phyloP scores from a whole-genome alignment of 2,329 filamentous ascomycete genomes.

The Cryphonectria nitschkei region DNA sequence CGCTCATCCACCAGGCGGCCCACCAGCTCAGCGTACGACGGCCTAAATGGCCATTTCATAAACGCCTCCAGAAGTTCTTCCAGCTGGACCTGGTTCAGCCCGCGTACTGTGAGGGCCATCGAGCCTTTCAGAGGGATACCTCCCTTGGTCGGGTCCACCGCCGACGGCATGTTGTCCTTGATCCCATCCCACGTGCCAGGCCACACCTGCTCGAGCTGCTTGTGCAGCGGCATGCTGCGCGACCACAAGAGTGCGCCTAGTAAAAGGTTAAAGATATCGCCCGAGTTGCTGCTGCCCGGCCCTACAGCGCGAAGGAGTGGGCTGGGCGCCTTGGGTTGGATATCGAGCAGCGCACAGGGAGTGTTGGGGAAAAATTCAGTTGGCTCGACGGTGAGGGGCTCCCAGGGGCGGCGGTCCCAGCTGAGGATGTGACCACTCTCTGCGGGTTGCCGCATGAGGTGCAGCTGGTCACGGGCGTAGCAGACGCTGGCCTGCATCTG shows the following conservation, averaged over 20 bases:
- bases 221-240: conserved; percentile 32
- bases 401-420: conserved; percentile 73
- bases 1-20: conserved; percentile 41
- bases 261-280: conserved; percentile 59
- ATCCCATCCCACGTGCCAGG: conserved; percentile 63
- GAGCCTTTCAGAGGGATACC: conserved; percentile 47
- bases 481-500: conserved; percentile 39
- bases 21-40: conserved; percentile 53
- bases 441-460: conserved; percentile 51
- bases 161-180: conserved; percentile 50
- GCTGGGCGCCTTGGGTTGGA: conserved; percentile 62
- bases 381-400: conserved; percentile 63
- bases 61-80: conserved; percentile 62
- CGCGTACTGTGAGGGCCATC: conserved; percentile 49
- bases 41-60: conserved; percentile 68
- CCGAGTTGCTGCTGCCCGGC: conserved; percentile 43
- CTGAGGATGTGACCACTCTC: conserved; percentile 56
- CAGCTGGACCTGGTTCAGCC: conserved; percentile 58
- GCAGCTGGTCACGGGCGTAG: conserved; percentile 54
- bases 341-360: conserved; percentile 64
- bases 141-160: conserved; percentile 52
- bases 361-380: conserved; percentile 71
- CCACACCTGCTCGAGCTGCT: conserved; percentile 56
- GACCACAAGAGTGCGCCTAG: conserved; percentile 44
- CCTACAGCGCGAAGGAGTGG: conserved; percentile 53